Evolutionary conservation across 129 eudicot genomes (phyloP).

Genomic region (Chrysanthemum seticuspe): DNA sequence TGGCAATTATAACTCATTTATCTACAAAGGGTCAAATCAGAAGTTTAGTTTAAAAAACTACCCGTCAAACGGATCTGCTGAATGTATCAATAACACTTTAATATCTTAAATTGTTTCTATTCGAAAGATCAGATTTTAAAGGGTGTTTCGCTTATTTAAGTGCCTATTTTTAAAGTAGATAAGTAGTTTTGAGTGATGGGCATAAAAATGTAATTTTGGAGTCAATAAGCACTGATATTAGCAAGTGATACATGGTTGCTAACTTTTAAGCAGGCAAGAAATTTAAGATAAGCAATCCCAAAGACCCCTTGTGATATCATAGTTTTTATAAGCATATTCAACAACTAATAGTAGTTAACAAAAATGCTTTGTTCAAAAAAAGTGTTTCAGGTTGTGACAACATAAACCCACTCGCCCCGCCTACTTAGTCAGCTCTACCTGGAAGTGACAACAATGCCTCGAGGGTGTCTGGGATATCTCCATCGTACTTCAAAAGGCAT

Average conservation of each 20-base stretch:
- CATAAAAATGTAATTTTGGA: too few species aligned
- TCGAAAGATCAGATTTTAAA: not conserved
- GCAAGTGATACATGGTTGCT: too few species aligned
- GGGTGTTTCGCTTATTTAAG: too few species aligned
- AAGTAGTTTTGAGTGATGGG: too few species aligned
- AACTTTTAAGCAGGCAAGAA: too few species aligned
- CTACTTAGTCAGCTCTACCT: slow-evolving; percentile 39
- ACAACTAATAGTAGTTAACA: not conserved
- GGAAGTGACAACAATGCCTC: slow-evolving; percentile 85
- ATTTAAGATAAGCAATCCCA: too few species aligned
- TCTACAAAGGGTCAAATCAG: not conserved
- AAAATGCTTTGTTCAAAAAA: not conserved
- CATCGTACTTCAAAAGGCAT: slow-evolving; percentile 55
- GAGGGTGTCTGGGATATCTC: slow-evolving; percentile 83
- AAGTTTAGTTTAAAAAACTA: not conserved
- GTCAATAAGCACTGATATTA: too few species aligned
- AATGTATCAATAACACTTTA: too few species aligned
- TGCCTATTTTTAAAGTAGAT: too few species aligned
- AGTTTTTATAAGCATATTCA: not conserved
- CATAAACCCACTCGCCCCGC: not conserved
- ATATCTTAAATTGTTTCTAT: not conserved
- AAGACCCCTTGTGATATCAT: too few species aligned
- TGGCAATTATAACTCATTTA: not conserved
- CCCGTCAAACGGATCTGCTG: not conserved
- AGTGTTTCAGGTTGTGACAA: too few species aligned